A percentile compares a stretch with the other conserved stretches of the same genome.
Evolutionary conservation across 2,329 filamentous ascomycete species (phyloP).

Genomic region (Cytospora schulzeri): DNA sequence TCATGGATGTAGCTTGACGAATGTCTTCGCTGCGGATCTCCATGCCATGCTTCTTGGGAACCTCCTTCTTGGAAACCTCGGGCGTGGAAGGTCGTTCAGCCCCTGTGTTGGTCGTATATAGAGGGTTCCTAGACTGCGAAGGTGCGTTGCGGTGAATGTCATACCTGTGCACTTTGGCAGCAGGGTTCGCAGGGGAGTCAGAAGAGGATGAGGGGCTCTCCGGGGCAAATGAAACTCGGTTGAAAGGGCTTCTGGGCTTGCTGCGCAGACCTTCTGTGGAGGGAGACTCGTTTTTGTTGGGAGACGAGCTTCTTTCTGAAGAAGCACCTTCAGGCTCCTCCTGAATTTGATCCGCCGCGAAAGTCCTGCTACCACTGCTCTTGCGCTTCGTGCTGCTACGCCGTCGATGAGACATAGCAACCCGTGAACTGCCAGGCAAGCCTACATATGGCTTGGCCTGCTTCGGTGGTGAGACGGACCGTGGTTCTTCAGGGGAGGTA

Average conservation of each 20-base stretch:
- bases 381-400: slow-evolving; percentile 71
- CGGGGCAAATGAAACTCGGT: slow-evolving; percentile 58
- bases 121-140: slow-evolving; percentile 77
- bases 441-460: slow-evolving; percentile 46
- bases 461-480: slow-evolving; percentile 35
- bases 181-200: slow-evolving; percentile 41
- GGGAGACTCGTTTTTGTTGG: slow-evolving; percentile 30
- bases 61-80: slow-evolving; percentile 41
- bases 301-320: slow-evolving; percentile 31
- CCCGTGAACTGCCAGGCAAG: slow-evolving; percentile 40
- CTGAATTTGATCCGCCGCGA: slow-evolving; percentile 81
- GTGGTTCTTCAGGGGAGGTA: slow-evolving; percentile 34
- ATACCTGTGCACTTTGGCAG: slow-evolving; percentile 46
- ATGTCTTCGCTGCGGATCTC: slow-evolving; percentile 89
- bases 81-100: slow-evolving; percentile 31
- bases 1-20: slow-evolving; percentile 86
- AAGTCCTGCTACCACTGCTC: slow-evolving; percentile 70
- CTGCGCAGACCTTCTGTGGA: slow-evolving; percentile 52
- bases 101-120: slow-evolving; percentile 70
- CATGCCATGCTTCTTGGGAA: slow-evolving; percentile 72
- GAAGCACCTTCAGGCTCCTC: slow-evolving; percentile 72
- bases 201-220: slow-evolving; percentile 41
- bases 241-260: slow-evolving; percentile 67
- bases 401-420: slow-evolving; percentile 48
- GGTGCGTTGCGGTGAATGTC: slow-evolving; percentile 84